Conservation (phyloP, 2,329 filamentous ascomycete genomes). For the Chrysosporium queenslandicum region DNA sequence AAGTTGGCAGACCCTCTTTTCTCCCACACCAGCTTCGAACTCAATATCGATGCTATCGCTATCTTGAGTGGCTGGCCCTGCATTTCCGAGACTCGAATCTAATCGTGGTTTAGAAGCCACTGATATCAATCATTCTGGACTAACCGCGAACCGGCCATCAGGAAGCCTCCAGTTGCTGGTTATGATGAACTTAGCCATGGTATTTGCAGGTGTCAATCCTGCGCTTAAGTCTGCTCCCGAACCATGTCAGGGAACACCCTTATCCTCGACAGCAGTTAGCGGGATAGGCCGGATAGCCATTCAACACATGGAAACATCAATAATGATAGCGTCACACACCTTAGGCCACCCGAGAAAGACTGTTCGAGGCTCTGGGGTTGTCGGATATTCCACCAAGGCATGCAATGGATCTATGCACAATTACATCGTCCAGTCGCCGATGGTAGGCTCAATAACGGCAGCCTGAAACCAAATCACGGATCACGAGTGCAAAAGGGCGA, state of each 20-base stretch:
- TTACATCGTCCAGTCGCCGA: not conserved
- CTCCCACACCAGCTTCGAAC: not conserved
- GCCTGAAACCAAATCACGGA: not conserved
- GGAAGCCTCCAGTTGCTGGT: too few relatives aligned
- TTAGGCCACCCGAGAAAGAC: not conserved
- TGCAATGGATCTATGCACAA: not conserved
- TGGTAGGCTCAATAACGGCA: not conserved
- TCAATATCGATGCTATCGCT: too few relatives aligned
- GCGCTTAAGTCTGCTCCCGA: too few relatives aligned
- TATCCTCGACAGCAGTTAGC: too few relatives aligned
- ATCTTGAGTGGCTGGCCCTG: too few relatives aligned
- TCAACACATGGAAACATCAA: not conserved
- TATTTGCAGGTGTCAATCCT: too few relatives aligned
- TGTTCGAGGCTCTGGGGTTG: not conserved
- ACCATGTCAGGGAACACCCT: too few relatives aligned
- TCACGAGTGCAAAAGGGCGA: not conserved
- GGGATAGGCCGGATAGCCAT: too few relatives aligned
- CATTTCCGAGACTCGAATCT: too few relatives aligned
- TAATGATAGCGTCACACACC: slow-evolving; percentile 6
- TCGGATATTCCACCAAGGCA: not conserved
- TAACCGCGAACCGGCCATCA: too few relatives aligned
- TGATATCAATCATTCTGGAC: not conserved
- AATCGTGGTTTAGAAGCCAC: too few relatives aligned
- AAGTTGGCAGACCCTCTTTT: not conserved
- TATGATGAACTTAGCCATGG: too few relatives aligned